Base-by-base conservation (phyloP, 1,284 basidiomycete genomes). In the Ceratobasidium sp. region DNA sequence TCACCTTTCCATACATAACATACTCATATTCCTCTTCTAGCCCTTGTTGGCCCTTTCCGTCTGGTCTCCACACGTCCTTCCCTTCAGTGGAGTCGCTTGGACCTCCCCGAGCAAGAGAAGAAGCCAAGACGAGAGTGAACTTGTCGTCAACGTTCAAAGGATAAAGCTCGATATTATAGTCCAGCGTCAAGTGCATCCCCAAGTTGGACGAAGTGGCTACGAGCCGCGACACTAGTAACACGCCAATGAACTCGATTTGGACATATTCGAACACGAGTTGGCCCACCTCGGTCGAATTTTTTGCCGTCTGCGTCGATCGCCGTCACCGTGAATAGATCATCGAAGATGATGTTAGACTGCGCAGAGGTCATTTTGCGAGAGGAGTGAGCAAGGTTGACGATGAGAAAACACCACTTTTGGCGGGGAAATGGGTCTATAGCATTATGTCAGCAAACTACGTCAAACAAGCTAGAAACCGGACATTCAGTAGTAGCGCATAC, bases 1-100 rank as follows among this genome's bases (percentile, higher is more conserved):
- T 80, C 80, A 96, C 95, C 90, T 98, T 99, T 59, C 97, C 97
- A 83, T 95, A 96, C 97, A 99, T 98, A 79, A 99, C 97, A 86
- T 99, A 99, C 83, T 99, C 97, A 82, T 96, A 99, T 80, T 99
- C 97, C 78, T 96, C 95, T 79, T 98, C 97, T 43, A 99, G 84
- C 0, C 97, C 97, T 82, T 92, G 87, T 80, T 90, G 88, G 3
- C 95, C 93, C 84, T 94, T 95, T 71, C 94, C 90, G 85, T 95
- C 93, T 82, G 95, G 94, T 83, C 96, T 86, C 95, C 96, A 96
- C 66, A 94, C 89, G 82, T 94, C 89, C 74, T 88, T 85, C 79
- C 94, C 91, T 83, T 94, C 92, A 2, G 83, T 83, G 19, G 83
- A 86, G 46, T 84, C 86, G 4, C 84, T 81, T 34, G 83, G 84